Evolutionary conservation across 352 stramenopile species (phyloP), one percentile per base, ranked within the genome.

Genomic region (Phytophthora citricola): DNA sequence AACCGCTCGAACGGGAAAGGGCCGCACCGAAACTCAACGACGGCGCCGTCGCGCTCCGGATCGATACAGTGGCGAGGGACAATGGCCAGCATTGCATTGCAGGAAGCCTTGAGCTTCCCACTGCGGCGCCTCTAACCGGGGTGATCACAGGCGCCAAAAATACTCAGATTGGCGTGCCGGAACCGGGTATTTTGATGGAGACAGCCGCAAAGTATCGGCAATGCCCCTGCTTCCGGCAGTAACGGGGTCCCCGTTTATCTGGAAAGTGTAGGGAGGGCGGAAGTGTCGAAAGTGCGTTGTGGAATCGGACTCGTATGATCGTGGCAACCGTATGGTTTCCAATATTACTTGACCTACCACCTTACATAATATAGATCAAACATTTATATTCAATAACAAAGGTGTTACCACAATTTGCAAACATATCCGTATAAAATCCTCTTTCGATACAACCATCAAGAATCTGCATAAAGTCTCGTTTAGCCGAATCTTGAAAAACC

Each of bases 111-210:
- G 50, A 62, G 43, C 59, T 62, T 55, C 50, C 50, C 59, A 58
- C 12, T 50, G 56, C 45, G 41, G 50, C 58, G 49, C 40, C 59
- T 62, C 24, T 53, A 26, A 14, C 22, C 32, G 45, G 15, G 46
- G 3, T 27, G 17, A 59, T 47, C 49, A 27, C 40, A 67, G 50
- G 59, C 58, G 58, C 58, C 31, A 46, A 66, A 66, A 60, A 66
- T 59, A 54, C 49, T 58, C 17, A 2, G 10, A 11, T 24, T 12
- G 32, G 3, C 14, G 15, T 45, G 59, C 41, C 59, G 9, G 41
- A 67, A 62, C 22, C 41, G 50, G 59, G 59, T 67, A 61, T 67
- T 67, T 67, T 67, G 49, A 67, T 67, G 50, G 59, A 67, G 59
- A 67, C 26, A 36, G n/a, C 57, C 2, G 27, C 14, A 0, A 9